Conservation (phyloP, 495 filamentous ascomycete genomes). For the Penicillium turbatum region DNA sequence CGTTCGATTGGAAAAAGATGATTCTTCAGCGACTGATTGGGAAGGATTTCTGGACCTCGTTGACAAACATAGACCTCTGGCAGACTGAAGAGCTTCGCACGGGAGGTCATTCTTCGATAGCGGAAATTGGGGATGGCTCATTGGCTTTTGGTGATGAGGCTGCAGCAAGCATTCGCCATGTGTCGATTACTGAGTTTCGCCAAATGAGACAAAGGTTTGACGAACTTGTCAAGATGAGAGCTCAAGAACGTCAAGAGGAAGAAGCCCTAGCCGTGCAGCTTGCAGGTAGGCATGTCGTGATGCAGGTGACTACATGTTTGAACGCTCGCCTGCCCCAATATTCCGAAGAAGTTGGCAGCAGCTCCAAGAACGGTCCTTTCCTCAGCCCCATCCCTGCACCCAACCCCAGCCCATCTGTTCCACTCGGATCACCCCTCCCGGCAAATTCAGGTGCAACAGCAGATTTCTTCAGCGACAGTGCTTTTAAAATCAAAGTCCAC, state of each 20-base stretch:
- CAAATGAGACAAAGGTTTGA: constrained; percentile 3
- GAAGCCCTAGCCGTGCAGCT: background rate
- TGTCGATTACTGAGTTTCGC: background rate
- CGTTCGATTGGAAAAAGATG: background rate
- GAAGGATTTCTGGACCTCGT: constrained; percentile 31
- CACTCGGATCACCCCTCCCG: background rate
- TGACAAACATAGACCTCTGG: background rate
- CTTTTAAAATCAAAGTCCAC: constrained; percentile 2
- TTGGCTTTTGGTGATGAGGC: constrained; percentile 13
- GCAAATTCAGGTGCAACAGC: background rate
- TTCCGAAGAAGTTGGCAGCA: background rate
- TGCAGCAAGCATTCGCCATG: constrained; percentile 3
- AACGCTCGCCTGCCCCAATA: background rate
- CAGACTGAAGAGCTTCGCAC: background rate
- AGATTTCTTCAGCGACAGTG: background rate
- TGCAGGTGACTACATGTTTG: background rate
- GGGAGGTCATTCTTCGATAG: constrained; percentile 4
- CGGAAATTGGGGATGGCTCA: constrained; percentile 11
- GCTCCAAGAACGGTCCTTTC: background rate
- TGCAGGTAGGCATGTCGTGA: background rate
- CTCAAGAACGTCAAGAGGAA: background rate
- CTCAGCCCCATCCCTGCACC: background rate
- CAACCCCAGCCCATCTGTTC: background rate
- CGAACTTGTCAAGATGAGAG: background rate
- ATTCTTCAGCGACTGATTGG: constrained; percentile 34